Evolutionary conservation across 1,284 basidiomycete genomes (phyloP).

Genomic region (Veloboletus limbatus): DNA sequence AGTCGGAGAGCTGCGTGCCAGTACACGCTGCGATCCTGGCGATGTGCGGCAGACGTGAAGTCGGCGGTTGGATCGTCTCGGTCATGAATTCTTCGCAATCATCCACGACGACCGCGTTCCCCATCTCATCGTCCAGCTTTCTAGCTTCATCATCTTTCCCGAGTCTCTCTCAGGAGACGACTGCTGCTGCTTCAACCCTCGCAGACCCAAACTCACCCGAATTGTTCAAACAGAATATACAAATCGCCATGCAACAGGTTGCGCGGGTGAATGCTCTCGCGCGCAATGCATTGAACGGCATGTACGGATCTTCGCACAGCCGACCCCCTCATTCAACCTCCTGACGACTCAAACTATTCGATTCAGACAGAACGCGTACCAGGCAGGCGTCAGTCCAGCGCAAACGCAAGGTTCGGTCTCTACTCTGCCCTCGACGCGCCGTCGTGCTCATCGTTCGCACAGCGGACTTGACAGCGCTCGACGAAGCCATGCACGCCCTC

Average conservation of each 20-base stretch:
- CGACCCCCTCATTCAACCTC: not conserved
- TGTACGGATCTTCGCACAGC: slow-evolving; percentile 35
- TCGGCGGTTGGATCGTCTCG: slow-evolving; percentile 18
- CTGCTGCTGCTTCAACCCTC: slow-evolving; percentile 14
- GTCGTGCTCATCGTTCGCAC: not conserved
- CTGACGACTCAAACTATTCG: not conserved
- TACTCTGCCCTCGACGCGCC: not conserved
- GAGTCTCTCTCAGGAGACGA: slow-evolving; percentile 29
- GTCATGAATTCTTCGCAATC: slow-evolving; percentile 20
- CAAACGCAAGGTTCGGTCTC: slow-evolving; percentile 42
- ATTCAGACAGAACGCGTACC: slow-evolving; percentile 46
- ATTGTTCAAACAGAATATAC: slow-evolving; percentile 45
- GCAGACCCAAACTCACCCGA: slow-evolving; percentile 45
- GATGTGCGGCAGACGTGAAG: slow-evolving; percentile 28
- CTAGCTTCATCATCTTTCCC: slow-evolving; percentile 20
- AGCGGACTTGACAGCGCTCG: slow-evolving; percentile 40
- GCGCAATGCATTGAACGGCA: slow-evolving; percentile 36
- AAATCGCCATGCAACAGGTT: slow-evolving; percentile 39
- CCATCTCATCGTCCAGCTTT: slow-evolving; percentile 21
- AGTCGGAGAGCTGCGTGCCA: slow-evolving; percentile 18
- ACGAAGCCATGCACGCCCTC: slow-evolving; percentile 36
- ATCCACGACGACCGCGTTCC: slow-evolving; percentile 15
- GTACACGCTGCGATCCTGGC: slow-evolving; percentile 21
- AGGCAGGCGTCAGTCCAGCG: slow-evolving; percentile 36
- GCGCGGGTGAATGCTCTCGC: slow-evolving; percentile 39